phyloP scores from a whole-genome alignment of 2,329 filamentous ascomycete species.

The Fusarium lateritium region DNA sequence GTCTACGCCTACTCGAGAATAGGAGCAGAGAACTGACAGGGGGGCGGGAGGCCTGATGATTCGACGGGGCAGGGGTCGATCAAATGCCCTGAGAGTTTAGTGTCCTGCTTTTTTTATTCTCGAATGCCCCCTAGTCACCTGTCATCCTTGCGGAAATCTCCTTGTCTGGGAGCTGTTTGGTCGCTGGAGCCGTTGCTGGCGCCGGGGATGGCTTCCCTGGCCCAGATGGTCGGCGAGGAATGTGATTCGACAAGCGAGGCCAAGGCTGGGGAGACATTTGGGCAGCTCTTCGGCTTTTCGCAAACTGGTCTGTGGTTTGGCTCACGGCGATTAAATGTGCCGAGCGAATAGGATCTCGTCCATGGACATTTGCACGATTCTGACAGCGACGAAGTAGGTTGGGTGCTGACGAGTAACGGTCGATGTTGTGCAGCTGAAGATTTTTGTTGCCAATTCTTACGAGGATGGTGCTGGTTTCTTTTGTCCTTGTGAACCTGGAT shows the following conservation, averaged over 20 bases:
- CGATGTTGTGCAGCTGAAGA: constrained; percentile 20
- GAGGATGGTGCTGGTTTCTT: constrained; percentile 30
- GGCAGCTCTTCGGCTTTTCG: constrained; percentile 34
- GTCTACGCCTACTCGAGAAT: constrained; percentile 39
- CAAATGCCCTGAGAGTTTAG: constrained; percentile 24
- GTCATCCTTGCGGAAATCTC: constrained; percentile 39
- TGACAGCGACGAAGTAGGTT: constrained; percentile 38
- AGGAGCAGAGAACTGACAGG: constrained; percentile 24
- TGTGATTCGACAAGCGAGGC: constrained; percentile 47
- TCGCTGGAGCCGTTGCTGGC: constrained; percentile 43
- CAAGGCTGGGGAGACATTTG: constrained; percentile 31
- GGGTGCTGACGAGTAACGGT: constrained; percentile 41
- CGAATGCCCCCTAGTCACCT: constrained; percentile 44
- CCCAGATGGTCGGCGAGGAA: constrained; percentile 50
- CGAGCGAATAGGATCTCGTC: constrained; percentile 45
- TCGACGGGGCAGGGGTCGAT: constrained; percentile 30
- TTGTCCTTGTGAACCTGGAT: constrained; percentile 9
- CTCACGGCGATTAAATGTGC: constrained; percentile 43
- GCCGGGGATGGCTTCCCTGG: constrained; percentile 48
- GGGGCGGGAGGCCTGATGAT: constrained; percentile 39
- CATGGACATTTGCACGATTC: constrained; percentile 31
- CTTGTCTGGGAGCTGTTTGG: constrained; percentile 47
- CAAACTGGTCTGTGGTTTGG: constrained; percentile 35
- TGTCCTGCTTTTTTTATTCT: constrained; percentile 49
- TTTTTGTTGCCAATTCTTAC: constrained; percentile 23